Percentiles rank a stretch among this genome's conserved stretches.
Evolutionary conservation across 140 eudicot species (phyloP).

Genomic region (Cichorium intybus): DNA sequence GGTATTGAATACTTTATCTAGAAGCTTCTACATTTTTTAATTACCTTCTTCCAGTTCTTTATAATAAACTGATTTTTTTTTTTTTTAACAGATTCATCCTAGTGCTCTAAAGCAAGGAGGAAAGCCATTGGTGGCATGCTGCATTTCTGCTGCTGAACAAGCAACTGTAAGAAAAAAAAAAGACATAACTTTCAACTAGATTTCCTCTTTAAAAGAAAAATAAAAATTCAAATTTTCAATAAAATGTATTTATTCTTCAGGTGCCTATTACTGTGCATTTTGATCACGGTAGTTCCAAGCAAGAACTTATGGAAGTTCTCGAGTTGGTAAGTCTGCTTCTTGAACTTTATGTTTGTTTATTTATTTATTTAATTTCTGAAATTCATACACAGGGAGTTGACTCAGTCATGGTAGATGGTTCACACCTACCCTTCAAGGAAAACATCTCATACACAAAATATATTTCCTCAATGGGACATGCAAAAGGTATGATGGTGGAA

Average conservation of each 20-base stretch:
- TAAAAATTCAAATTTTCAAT: not conserved
- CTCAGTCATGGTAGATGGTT: constrained; percentile 95
- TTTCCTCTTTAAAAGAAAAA: not conserved
- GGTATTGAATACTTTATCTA: constrained; percentile 38
- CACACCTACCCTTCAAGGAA: constrained; percentile 74
- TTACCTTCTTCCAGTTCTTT: not conserved
- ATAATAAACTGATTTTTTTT: not conserved
- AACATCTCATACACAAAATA: constrained; percentile 73
- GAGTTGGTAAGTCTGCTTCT: constrained; percentile 58
- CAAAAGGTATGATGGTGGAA: constrained; percentile 37
- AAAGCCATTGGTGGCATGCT: constrained; percentile 78
- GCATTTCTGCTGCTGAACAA: constrained; percentile 85
- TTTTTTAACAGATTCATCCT: constrained; percentile 81
- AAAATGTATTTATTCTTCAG: constrained; percentile 35
- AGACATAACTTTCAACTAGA: too few relatives aligned
- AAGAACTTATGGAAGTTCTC: constrained; percentile 77
- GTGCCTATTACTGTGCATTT: constrained; percentile 93
- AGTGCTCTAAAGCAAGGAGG: constrained; percentile 92
- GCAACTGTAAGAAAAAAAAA: constrained; percentile 97
- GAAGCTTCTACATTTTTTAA: not conserved
- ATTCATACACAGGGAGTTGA: constrained; percentile 63
- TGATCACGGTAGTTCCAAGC: constrained; percentile 92
- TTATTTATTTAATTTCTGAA: not conserved
- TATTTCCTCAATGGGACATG: constrained; percentile 65
- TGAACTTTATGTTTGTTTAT: not conserved